Percentiles rank a stretch among this genome's conserved stretches.
These are phyloP conservation scores for Lupinus albus DNA, from an alignment of 306 rosid genomes.

Conservation along the genomic window DNA sequence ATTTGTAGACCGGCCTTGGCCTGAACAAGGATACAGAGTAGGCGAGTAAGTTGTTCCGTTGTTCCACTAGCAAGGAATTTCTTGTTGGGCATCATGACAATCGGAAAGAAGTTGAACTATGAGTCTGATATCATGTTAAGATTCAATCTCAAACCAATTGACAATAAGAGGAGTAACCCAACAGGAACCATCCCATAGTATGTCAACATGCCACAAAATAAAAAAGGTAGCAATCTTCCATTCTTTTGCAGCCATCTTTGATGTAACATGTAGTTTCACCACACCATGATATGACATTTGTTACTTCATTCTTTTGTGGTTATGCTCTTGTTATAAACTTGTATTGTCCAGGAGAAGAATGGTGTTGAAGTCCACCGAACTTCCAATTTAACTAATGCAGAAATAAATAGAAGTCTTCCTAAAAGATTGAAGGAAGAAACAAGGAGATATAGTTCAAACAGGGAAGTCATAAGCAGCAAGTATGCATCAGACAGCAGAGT, in stretches of 20 bases:
- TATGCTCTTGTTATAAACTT: no score
- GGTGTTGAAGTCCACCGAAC: constrained; percentile 68
- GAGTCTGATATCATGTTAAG: no score
- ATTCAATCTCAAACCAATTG: no score
- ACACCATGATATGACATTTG: not conserved
- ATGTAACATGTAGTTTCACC: not conserved
- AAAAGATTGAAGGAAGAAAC: constrained; percentile 60
- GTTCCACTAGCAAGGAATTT: constrained; percentile 90
- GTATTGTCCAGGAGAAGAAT: constrained; percentile 57
- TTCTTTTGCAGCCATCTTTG: constrained; percentile 1
- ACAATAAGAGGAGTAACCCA: no score
- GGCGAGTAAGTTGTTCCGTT: constrained; percentile 96
- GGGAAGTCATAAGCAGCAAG: constrained; percentile 86
- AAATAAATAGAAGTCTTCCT: constrained; percentile 47
- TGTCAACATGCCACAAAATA: constrained; percentile 15
- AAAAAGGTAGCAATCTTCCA: constrained; percentile 4
- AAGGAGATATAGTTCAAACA: constrained; percentile 59
- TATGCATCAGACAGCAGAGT: constrained; percentile 78
- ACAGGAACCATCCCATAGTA: constrained; percentile 65
- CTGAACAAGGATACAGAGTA: constrained; percentile 83
- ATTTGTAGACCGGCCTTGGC: constrained; percentile 74
- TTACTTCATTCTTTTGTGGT: not conserved
- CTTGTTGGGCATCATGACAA: no score
- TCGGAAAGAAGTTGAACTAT: no score
- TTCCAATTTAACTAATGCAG: constrained; percentile 40